Percentiles rank a stretch among this genome's conserved stretches.
Conservation (phyloP, 495 filamentous ascomycete species). For the Podospora comata region DNA sequence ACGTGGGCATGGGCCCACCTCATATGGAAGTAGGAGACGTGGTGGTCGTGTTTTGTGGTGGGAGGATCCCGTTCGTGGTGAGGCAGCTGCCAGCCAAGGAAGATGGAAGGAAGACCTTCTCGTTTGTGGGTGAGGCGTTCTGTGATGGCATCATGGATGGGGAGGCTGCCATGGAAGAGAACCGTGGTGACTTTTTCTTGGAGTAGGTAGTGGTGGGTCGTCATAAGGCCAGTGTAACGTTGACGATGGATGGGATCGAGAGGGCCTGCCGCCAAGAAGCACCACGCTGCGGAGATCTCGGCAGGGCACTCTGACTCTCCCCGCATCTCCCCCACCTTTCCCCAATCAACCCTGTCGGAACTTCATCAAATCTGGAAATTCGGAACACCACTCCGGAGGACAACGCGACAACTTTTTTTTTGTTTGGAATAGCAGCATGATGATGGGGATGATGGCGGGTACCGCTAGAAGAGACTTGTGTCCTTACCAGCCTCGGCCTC, state of each 20-base stretch:
- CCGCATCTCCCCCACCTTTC: constrained; percentile 17
- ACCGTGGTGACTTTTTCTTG: constrained; percentile 2
- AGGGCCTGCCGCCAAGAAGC: neutral
- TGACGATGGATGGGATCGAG: neutral
- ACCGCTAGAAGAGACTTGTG: constrained; percentile 1
- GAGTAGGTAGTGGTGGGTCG: neutral
- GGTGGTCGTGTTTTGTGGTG: constrained; percentile 19
- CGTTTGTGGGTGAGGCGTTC: constrained; percentile 20
- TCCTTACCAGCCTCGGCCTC: neutral
- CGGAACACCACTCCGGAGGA: constrained; percentile 37
- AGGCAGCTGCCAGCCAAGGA: constrained; percentile 8
- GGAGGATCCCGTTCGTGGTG: constrained; percentile 17
- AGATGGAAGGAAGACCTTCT: neutral
- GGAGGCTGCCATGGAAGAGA: constrained; percentile 6
- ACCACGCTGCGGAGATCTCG: neutral
- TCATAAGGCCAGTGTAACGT: neutral
- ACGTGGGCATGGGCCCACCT: constrained; percentile 21
- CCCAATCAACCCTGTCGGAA: constrained; percentile 22
- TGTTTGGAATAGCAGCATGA: constrained; percentile 11
- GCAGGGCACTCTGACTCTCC: neutral
- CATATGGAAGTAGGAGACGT: constrained; percentile 10
- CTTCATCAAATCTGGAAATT: constrained; percentile 34
- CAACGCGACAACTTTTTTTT: constrained; percentile 29
- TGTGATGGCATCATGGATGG: constrained; percentile 26
- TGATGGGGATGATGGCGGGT: constrained; percentile 3